phyloP scores from a whole-genome alignment of 1,139 yeast genomes.

The Kodamaea sp. region DNA sequence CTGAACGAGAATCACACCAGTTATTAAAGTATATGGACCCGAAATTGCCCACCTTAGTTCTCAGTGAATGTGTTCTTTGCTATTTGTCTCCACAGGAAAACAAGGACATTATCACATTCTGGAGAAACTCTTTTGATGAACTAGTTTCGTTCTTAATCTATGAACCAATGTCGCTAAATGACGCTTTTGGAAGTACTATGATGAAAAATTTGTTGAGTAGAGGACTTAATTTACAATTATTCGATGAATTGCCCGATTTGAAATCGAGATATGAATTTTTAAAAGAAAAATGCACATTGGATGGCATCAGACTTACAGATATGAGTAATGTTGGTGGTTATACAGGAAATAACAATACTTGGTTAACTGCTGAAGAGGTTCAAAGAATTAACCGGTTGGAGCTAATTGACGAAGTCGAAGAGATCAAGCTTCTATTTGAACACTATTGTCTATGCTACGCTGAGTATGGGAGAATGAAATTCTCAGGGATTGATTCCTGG shows the following conservation, averaged over 20 bases:
- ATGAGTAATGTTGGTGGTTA: constrained; percentile 58
- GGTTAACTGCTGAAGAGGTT: constrained; percentile 50
- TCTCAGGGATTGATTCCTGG: constrained; percentile 9
- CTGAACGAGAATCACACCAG: not conserved
- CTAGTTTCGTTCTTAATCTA: constrained; percentile 54
- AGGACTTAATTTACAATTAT: constrained; percentile 68
- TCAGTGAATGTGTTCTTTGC: constrained; percentile 90
- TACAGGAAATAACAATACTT: constrained; percentile 17
- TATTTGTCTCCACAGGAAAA: constrained; percentile 64
- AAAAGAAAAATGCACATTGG: constrained; percentile 18
- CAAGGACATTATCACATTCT: constrained; percentile 44
- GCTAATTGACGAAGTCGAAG: constrained; percentile 87
- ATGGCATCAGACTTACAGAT: constrained; percentile 39
- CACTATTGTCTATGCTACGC: constrained; percentile 64
- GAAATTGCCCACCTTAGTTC: constrained; percentile 59
- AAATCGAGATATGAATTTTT: constrained; percentile 42
- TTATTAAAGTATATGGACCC: constrained; percentile 25
- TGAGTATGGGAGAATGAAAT: constrained; percentile 9
- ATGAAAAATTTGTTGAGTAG: constrained; percentile 61
- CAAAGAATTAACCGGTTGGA: constrained; percentile 61
- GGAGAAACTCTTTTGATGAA: constrained; percentile 22
- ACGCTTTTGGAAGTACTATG: constrained; percentile 83
- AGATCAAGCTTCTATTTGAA: constrained; percentile 62
- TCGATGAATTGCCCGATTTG: constrained; percentile 35
- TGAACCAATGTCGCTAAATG: constrained; percentile 79